These are phyloP conservation scores for Ampelomyces quisqualis DNA, from an alignment of 2,329 filamentous ascomycete genomes.

Conservation along the genomic window DNA sequence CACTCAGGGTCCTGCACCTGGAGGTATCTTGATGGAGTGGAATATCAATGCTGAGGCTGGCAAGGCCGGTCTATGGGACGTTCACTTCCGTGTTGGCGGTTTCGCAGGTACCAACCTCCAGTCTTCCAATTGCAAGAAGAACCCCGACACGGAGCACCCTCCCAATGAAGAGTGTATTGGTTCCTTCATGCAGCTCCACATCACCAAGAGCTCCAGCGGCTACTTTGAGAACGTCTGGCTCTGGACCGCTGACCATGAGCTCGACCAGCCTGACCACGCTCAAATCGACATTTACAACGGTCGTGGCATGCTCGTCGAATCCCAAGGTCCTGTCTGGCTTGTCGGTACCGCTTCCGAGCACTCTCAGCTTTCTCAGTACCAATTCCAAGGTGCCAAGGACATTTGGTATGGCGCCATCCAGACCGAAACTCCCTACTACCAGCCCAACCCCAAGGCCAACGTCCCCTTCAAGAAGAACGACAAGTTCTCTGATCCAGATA, in stretches of 20 bases:
- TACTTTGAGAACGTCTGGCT: conserved; percentile 91
- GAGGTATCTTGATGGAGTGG: conserved; percentile 89
- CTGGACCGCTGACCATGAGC: conserved; percentile 88
- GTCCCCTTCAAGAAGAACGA: conserved; percentile 56
- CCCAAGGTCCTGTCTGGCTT: conserved; percentile 73
- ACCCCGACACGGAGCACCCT: conserved; percentile 61
- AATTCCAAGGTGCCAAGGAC: conserved; percentile 61
- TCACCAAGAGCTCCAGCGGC: conserved; percentile 59
- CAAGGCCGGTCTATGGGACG: conserved; percentile 83
- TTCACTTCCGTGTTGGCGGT: conserved; percentile 92
- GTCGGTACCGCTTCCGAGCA: conserved; percentile 68
- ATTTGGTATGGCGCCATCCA: conserved; percentile 66
- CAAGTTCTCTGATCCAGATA: conserved; percentile 48
- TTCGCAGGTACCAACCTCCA: conserved; percentile 81
- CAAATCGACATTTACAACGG: conserved; percentile 87
- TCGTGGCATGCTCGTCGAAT: conserved; percentile 79
- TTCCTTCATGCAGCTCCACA: conserved; percentile 64
- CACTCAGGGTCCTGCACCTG: conserved; percentile 78
- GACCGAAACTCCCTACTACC: conserved; percentile 71
- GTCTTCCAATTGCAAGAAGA: conserved; percentile 76
- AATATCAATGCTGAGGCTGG: conserved; percentile 72
- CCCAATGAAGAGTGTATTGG: conserved; percentile 70
- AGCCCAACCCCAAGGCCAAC: conserved; percentile 62
- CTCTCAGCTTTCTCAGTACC: conserved; percentile 69
- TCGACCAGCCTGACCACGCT: conserved; percentile 69